These are phyloP conservation scores for Penicillium angulare DNA, from an alignment of 495 filamentous ascomycete genomes.

Conservation along the genomic window DNA sequence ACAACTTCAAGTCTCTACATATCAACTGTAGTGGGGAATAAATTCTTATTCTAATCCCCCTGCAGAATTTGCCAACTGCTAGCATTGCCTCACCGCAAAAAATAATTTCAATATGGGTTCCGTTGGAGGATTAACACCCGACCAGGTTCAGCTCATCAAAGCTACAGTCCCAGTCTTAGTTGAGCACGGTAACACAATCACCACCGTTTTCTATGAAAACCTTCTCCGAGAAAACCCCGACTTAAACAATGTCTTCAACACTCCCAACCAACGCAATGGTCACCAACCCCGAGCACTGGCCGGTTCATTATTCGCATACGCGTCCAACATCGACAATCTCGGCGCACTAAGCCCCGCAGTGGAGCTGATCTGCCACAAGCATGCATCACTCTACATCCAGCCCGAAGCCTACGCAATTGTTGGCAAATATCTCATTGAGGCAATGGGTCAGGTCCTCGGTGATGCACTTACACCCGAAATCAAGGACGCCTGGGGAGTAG, in stretches of 20 bases:
- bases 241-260: conserved; percentile 67
- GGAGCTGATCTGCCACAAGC: conserved; percentile 74
- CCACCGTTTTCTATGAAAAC: conserved; percentile 65
- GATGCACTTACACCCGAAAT: conserved; percentile 65
- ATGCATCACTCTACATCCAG: conserved; percentile 67
- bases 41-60: no score
- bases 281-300: conserved; percentile 67
- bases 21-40: no score
- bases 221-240: conserved; percentile 60
- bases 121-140: conserved; percentile 17
- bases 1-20: no score
- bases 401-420: conserved; percentile 69
- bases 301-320: conserved; percentile 65
- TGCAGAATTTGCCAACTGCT: no score
- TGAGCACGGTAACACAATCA: conserved; percentile 65
- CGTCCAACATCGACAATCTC: conserved; percentile 69
- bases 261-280: conserved; percentile 61
- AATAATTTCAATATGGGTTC: conserved; percentile 23
- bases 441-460: conserved; percentile 66
- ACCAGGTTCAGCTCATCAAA: conserved; percentile 42
- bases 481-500: conserved; percentile 65
- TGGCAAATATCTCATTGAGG: conserved; percentile 63
- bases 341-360: conserved; percentile 58
- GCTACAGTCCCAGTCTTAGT: conserved; percentile 54
- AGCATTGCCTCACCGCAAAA: no score